phyloP scores from a whole-genome alignment of 768 basidiomycete genomes.

The Mycena chlorophos region DNA sequence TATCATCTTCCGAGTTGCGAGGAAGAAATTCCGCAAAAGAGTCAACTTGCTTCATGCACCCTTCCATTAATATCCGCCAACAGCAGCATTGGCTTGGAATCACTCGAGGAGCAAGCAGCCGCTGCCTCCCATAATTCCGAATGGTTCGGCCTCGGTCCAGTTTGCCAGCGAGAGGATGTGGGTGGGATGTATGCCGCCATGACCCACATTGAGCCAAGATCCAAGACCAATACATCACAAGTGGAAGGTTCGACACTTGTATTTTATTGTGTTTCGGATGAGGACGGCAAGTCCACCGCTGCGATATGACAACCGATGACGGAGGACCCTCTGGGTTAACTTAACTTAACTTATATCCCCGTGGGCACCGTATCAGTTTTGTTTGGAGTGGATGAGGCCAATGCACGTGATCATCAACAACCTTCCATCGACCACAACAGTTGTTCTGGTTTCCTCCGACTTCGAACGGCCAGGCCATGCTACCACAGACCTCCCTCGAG shows the following conservation, averaged over 20 bases:
- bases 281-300: not conserved
- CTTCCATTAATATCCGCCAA: conserved; percentile 1
- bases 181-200: not conserved
- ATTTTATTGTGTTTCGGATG: conserved; percentile 1
- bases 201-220: not conserved
- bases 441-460: too few relatives aligned
- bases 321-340: not conserved
- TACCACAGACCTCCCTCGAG: too few relatives aligned
- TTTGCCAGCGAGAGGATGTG: not conserved
- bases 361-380: not conserved
- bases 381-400: too few relatives aligned
- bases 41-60: not conserved
- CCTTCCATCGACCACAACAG: too few relatives aligned
- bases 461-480: too few relatives aligned
- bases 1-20: not conserved
- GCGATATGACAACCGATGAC: not conserved
- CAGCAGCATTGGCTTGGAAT: not conserved
- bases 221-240: not conserved
- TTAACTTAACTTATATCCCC: not conserved
- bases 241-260: not conserved
- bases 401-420: too few relatives aligned
- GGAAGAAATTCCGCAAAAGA: not conserved
- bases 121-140: not conserved
- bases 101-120: not conserved
- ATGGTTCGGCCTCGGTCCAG: not conserved